These are phyloP conservation scores for Daedaleopsis sinensis DNA, from an alignment of 768 basidiomycete genomes.

Conservation along the genomic window DNA sequence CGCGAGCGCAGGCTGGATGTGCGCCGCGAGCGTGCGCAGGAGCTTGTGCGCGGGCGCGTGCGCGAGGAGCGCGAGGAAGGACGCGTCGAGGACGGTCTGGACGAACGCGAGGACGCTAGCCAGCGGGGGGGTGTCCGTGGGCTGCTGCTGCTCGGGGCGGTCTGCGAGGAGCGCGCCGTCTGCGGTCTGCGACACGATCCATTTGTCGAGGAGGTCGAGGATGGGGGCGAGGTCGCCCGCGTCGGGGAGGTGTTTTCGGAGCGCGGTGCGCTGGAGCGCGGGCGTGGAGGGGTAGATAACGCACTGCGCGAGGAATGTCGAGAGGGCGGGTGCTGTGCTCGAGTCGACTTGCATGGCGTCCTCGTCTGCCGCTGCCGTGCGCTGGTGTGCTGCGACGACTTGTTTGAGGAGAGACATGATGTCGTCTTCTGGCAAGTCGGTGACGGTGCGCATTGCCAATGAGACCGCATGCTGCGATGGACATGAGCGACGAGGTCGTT, in stretches of 20 bases:
- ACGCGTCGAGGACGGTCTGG: constrained; percentile 70
- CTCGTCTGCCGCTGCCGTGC: constrained; percentile 15
- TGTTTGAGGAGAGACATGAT: constrained; percentile 54
- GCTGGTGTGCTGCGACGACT: constrained; percentile 44
- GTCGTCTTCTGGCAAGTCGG: constrained; percentile 69
- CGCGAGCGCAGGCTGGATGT: constrained; percentile 58
- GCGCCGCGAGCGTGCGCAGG: constrained; percentile 50
- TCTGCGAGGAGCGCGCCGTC: constrained; percentile 41
- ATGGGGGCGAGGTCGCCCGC: constrained; percentile 51
- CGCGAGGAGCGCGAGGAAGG: constrained; percentile 68
- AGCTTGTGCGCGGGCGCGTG: constrained; percentile 59
- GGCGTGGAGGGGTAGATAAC: constrained; percentile 45
- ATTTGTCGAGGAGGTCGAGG: constrained; percentile 49
- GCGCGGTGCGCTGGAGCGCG: constrained; percentile 47
- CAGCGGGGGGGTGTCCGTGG: constrained; percentile 41
- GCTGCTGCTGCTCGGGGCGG: constrained; percentile 18
- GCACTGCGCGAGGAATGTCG: constrained; percentile 40
- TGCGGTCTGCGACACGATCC: constrained; percentile 44
- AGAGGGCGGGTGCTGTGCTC: constrained; percentile 36
- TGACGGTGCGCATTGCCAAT: constrained; percentile 53
- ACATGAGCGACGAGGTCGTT: neutral
- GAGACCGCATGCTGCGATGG: constrained; percentile 36
- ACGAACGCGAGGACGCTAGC: constrained; percentile 60
- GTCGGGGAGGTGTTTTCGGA: constrained; percentile 52
- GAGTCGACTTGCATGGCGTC: constrained; percentile 43